phyloP scores from a whole-genome alignment of 306 rosid species.

The Vigna nakashimae region DNA sequence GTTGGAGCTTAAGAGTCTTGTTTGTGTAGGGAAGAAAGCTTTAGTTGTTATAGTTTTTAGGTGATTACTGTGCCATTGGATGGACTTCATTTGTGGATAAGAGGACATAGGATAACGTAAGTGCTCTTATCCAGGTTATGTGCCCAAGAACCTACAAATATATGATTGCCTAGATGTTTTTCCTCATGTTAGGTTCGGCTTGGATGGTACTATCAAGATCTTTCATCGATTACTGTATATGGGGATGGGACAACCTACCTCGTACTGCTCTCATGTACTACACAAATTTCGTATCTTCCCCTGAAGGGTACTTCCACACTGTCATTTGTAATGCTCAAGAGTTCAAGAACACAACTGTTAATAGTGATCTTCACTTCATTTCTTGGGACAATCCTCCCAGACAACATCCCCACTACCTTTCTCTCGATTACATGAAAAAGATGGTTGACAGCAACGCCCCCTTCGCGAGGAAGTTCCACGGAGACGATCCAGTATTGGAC shows the following conservation, averaged over 20 bases:
- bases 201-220: slow-evolving; percentile 93
- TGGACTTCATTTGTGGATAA: not conserved
- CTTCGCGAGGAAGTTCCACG: slow-evolving; percentile 79
- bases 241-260: slow-evolving; percentile 98
- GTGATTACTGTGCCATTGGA: slow-evolving; percentile 4
- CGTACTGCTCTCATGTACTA: slow-evolving; percentile 88
- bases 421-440: slow-evolving; percentile 55
- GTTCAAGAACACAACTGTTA: slow-evolving; percentile 86
- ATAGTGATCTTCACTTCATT: slow-evolving; percentile 84
- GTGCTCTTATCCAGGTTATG: too few relatives aligned
- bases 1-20: not conserved
- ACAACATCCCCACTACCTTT: slow-evolving; percentile 91
- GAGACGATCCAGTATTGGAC: slow-evolving; percentile 74
- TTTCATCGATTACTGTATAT: slow-evolving; percentile 80
- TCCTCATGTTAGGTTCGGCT: slow-evolving; percentile 71
- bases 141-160: slow-evolving; percentile 1
- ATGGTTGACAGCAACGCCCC: slow-evolving; percentile 78
- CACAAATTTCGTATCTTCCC: slow-evolving; percentile 84
- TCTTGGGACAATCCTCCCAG: slow-evolving; percentile 97
- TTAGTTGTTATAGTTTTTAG: not conserved
- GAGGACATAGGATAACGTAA: not conserved
- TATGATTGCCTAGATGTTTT: slow-evolving; percentile 12
- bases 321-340: slow-evolving; percentile 84
- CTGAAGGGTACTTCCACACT: slow-evolving; percentile 92
- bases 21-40: slow-evolving; percentile 1